Conservation (phyloP, 78 protist species). For the Dictyostelium brefeldianum region DNA sequence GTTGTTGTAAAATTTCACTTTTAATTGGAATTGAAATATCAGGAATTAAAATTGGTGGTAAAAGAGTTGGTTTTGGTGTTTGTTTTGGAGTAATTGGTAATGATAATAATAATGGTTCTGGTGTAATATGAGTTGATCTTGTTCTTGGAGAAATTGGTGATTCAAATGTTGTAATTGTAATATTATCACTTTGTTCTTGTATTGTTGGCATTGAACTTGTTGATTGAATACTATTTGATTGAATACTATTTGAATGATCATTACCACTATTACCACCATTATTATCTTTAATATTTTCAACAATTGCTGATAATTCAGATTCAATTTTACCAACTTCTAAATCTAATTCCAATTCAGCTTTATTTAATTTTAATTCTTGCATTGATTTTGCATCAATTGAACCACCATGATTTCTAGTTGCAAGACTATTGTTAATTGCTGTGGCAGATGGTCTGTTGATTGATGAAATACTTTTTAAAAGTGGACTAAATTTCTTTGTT, state of each 20-base stretch:
- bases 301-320: conserved; percentile 12
- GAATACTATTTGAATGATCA: background rate
- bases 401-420: background rate
- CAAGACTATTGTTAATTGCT: background rate
- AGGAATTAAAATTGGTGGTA: too few species aligned
- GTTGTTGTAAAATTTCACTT: too few species aligned
- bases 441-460: background rate
- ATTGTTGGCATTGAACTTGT: background rate
- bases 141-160: too few species aligned
- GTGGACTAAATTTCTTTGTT: background rate
- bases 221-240: background rate
- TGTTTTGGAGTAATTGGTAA: too few species aligned
- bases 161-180: too few species aligned
- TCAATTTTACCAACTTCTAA: conserved; percentile 35
- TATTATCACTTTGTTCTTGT: too few species aligned
- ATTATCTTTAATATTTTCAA: conserved; percentile 16
- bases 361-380: conserved; percentile 27
- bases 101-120: too few species aligned
- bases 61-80: too few species aligned
- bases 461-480: background rate
- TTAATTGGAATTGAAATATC: too few species aligned
- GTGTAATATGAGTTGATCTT: too few species aligned
- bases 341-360: conserved; percentile 34
- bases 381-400: conserved; percentile 39
- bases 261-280: background rate